Percentiles rank a stretch among this genome's conserved stretches.
Conservation (phyloP, 1,284 basidiomycete genomes). For the Meira miltonrushii region DNA sequence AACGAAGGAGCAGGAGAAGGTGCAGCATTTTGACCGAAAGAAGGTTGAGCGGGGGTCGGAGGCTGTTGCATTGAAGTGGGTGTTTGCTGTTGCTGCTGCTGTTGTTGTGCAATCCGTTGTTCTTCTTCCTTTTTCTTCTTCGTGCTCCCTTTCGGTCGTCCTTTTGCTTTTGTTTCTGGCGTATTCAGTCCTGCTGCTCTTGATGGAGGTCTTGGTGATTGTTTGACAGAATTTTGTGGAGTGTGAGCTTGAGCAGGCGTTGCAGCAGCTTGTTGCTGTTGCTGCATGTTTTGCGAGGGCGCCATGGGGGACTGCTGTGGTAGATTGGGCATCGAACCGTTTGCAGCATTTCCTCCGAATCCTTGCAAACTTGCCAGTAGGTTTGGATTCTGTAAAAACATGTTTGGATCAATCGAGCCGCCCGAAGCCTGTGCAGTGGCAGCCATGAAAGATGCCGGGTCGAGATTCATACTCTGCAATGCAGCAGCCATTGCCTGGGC, state of each 20-base stretch:
- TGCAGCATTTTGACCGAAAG: constrained; percentile 13
- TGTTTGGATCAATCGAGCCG: no score
- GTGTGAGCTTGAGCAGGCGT: constrained; percentile 1
- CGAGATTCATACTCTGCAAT: no score
- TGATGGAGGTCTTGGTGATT: not conserved
- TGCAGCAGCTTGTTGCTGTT: not conserved
- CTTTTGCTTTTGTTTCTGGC: constrained; percentile 9
- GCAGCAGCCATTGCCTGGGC: no score
- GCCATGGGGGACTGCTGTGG: no score
- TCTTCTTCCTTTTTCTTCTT: constrained; percentile 12
- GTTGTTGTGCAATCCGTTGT: constrained; percentile 1
- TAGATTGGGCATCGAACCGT: no score
- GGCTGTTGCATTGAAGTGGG: constrained; percentile 22
- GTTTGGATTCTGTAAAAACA: no score
- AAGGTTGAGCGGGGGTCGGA: constrained; percentile 24
- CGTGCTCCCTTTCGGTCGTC: constrained; percentile 7
- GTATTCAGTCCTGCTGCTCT: not conserved
- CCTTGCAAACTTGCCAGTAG: no score
- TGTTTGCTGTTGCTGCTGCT: constrained; percentile 22
- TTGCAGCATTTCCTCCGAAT: no score
- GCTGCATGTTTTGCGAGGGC: not conserved
- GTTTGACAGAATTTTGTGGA: not conserved
- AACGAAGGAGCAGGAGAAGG: constrained; percentile 22
- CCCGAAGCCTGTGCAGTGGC: no score
- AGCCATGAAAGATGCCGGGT: no score